Conservation (phyloP, 2,329 filamentous ascomycete genomes). For the Tothia fuscella region DNA sequence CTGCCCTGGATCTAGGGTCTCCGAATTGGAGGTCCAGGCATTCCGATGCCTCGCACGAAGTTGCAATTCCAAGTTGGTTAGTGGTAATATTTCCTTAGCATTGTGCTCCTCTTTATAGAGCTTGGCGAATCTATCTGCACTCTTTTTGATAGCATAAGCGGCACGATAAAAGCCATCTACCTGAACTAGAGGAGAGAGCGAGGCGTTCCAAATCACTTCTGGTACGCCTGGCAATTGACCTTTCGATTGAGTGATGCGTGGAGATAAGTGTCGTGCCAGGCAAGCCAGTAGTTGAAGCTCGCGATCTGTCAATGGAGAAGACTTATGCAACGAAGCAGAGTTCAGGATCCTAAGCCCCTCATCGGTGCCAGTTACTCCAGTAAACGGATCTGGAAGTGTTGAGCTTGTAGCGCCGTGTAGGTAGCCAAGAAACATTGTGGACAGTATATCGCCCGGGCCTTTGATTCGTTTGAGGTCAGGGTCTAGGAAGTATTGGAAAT, state of each 20-base stretch:
- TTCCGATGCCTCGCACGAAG: neutral
- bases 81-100: neutral
- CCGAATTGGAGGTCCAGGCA: neutral
- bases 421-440: slow-evolving; percentile 16
- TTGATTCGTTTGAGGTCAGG: slow-evolving; percentile 7
- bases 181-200: neutral
- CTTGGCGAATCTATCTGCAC: neutral
- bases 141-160: neutral
- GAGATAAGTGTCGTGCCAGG: neutral
- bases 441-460: slow-evolving; percentile 11
- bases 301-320: neutral
- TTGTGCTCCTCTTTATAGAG: neutral
- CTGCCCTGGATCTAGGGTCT: neutral
- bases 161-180: neutral
- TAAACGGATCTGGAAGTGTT: slow-evolving; percentile 23
- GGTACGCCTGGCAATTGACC: neutral
- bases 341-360: neutral
- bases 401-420: slow-evolving; percentile 27
- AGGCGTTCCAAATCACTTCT: neutral
- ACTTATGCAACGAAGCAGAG: neutral
- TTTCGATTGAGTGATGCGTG: neutral
- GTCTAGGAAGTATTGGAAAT: slow-evolving; percentile 30
- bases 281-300: neutral
- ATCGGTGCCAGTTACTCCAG: slow-evolving; percentile 19
- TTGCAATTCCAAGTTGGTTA: neutral